phyloP scores from a whole-genome alignment of 345 rosid genomes.

The Syzygium grande region DNA sequence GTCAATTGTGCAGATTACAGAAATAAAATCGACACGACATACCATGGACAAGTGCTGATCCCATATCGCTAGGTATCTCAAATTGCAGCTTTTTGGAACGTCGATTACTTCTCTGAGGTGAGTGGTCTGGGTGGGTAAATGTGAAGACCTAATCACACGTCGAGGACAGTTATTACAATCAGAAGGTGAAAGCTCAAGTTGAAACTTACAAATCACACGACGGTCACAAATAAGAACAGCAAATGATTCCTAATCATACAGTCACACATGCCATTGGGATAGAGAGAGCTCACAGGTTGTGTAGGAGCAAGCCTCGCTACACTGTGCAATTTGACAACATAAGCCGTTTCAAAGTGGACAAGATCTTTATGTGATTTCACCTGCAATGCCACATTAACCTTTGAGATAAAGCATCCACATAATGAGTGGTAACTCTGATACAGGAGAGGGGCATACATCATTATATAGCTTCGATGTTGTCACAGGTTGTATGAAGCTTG shows the following conservation, averaged over 20 bases:
- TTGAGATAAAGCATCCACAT: neutral
- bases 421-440: neutral
- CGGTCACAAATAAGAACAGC: neutral
- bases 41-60: conserved; percentile 93
- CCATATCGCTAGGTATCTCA: conserved; percentile 60
- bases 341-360: conserved; percentile 90
- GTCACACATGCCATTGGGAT: neutral
- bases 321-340: conserved; percentile 91
- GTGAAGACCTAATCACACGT: conserved; percentile 59
- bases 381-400: conserved; percentile 29
- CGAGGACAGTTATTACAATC: conserved; percentile 4
- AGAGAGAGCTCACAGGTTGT: conserved; percentile 50
- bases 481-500: conserved; percentile 93
- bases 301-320: conserved; percentile 81
- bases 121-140: conserved; percentile 71
- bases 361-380: conserved; percentile 87
- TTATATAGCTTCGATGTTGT: conserved; percentile 85
- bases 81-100: conserved; percentile 73
- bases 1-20: neutral
- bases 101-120: conserved; percentile 55
- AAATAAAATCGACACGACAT: conserved; percentile 3
- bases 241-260: neutral
- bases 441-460: conserved; percentile 43
- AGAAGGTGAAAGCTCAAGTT: neutral
- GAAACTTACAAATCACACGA: neutral